Evolutionary conservation across 352 stramenopile genomes (phyloP).

Genomic region (Blastocystis sp.): DNA sequence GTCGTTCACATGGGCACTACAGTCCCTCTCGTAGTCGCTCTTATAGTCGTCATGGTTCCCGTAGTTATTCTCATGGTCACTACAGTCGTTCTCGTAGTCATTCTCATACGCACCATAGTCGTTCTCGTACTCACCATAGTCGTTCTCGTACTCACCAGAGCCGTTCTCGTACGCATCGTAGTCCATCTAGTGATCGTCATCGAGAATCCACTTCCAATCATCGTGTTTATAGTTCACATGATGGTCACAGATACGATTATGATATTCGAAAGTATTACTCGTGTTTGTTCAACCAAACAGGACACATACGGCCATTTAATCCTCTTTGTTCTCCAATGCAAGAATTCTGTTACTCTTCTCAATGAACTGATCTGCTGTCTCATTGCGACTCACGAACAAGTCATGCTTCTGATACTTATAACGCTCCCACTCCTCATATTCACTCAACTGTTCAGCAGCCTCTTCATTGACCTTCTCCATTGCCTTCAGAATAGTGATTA

Average conservation of each 20-base stretch:
- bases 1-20: not conserved
- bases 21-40: not conserved
- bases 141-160: not conserved
- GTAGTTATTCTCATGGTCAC: not conserved
- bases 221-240: not conserved
- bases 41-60: not conserved
- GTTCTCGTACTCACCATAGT: not conserved
- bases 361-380: slow-evolving; percentile 69
- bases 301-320: not conserved
- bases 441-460: slow-evolving; percentile 7
- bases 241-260: not conserved
- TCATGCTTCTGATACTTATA: slow-evolving; percentile 72
- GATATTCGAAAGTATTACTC: not conserved
- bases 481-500: slow-evolving; percentile 69
- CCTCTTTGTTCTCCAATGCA: slow-evolving; percentile 62
- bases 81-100: not conserved
- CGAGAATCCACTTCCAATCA: not conserved
- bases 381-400: slow-evolving; percentile 69
- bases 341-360: slow-evolving; percentile 66
- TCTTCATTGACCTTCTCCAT: slow-evolving; percentile 67
- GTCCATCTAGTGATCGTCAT: not conserved
- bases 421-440: slow-evolving; percentile 62
- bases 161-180: not conserved
- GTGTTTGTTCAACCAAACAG: slow-evolving; percentile 21
- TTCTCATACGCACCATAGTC: not conserved